These are phyloP conservation scores for Ophiocordyceps camponoti-floridani DNA, from an alignment of 2,329 filamentous ascomycete genomes.

Conservation along the genomic window DNA sequence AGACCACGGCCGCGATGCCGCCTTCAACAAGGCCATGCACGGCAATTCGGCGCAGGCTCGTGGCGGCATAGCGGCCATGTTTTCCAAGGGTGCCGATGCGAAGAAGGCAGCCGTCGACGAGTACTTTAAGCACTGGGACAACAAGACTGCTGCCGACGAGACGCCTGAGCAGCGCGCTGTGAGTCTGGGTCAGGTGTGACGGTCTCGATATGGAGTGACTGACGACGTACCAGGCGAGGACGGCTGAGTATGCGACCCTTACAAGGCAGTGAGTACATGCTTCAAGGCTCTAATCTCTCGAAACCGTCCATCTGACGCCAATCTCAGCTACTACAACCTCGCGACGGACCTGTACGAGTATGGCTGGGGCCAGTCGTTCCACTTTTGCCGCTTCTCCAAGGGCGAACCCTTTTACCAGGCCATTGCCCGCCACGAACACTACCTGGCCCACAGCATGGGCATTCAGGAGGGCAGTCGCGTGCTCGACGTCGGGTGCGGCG, in stretches of 20 bases:
- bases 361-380: constrained; percentile 90
- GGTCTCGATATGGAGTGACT: not conserved
- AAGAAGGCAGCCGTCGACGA: constrained; percentile 73
- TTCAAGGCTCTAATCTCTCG: not conserved
- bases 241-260: constrained; percentile 79
- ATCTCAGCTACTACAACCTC: constrained; percentile 73
- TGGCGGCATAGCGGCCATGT: constrained; percentile 67
- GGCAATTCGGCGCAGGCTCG: constrained; percentile 48
- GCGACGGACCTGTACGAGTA: constrained; percentile 96
- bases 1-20: constrained; percentile 71
- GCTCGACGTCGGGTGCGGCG: constrained; percentile 90
- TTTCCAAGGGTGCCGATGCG: constrained; percentile 58
- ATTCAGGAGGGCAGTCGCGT: constrained; percentile 78
- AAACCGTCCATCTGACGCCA: not conserved
- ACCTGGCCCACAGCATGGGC: constrained; percentile 77
- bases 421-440: constrained; percentile 94
- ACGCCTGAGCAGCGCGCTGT: constrained; percentile 70
- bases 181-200: constrained; percentile 11
- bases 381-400: constrained; percentile 86
- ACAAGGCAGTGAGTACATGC: constrained; percentile 62
- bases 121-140: constrained; percentile 95
- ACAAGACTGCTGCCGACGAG: constrained; percentile 62
- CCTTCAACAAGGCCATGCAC: constrained; percentile 81
- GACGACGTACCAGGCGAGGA: constrained; percentile 40
- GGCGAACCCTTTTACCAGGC: constrained; percentile 81